Evolutionary conservation across 1,139 yeast species (phyloP).

Genomic region (Zygoascus sp.): DNA sequence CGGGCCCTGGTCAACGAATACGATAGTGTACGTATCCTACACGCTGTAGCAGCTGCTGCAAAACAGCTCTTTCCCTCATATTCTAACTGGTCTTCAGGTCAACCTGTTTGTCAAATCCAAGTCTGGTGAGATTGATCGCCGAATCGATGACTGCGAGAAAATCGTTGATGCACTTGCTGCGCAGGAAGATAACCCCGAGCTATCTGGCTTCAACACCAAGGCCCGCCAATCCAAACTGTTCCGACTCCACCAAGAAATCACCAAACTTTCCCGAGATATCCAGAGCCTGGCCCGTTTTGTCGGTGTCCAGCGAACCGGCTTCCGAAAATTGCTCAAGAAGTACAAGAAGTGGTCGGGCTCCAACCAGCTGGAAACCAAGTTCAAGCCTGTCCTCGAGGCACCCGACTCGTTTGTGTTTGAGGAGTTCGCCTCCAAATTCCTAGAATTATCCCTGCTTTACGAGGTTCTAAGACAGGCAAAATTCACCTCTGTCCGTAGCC

Average conservation of each 20-base stretch:
- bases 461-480: slow-evolving; percentile 42
- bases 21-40: slow-evolving; percentile 38
- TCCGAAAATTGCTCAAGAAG: slow-evolving; percentile 76
- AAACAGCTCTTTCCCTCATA: too few relatives aligned
- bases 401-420: slow-evolving; percentile 57
- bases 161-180: slow-evolving; percentile 35
- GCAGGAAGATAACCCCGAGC: slow-evolving; percentile 19
- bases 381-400: slow-evolving; percentile 35
- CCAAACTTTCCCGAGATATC: slow-evolving; percentile 53
- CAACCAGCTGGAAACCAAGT: slow-evolving; percentile 30
- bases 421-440: slow-evolving; percentile 60
- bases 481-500: slow-evolving; percentile 18
- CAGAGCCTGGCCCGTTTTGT: slow-evolving; percentile 71
- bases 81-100: slow-evolving; percentile 12
- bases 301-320: slow-evolving; percentile 74
- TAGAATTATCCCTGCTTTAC: slow-evolving; percentile 56
- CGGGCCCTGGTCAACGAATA: slow-evolving; percentile 46
- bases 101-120: slow-evolving; percentile 59
- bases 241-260: slow-evolving; percentile 34
- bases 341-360: slow-evolving; percentile 58
- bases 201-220: slow-evolving; percentile 22
- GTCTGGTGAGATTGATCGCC: slow-evolving; percentile 52
- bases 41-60: not conserved
- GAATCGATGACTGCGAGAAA: slow-evolving; percentile 40
- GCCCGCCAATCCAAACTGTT: slow-evolving; percentile 28